These are phyloP conservation scores for Colletotrichum euphorbiae DNA, from an alignment of 2,329 filamentous ascomycete species.

Conservation along the genomic window DNA sequence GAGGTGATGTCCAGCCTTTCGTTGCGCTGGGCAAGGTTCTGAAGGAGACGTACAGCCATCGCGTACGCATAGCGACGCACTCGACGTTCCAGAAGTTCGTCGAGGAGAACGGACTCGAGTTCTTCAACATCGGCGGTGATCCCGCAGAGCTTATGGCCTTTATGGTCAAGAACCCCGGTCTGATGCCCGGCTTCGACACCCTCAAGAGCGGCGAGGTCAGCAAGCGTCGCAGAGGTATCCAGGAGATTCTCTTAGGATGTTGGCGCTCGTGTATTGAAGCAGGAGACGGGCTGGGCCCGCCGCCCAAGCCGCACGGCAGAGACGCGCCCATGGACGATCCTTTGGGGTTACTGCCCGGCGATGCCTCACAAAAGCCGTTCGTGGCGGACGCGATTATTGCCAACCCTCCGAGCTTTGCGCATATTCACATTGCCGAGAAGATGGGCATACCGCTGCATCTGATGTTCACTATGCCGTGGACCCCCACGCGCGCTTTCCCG, in stretches of 20 bases:
- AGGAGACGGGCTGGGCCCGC: constrained; percentile 72
- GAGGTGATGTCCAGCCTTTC: constrained; percentile 82
- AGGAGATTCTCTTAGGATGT: constrained; percentile 83
- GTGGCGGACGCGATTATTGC: constrained; percentile 86
- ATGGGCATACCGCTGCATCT: constrained; percentile 81
- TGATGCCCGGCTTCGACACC: constrained; percentile 85
- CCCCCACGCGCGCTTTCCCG: constrained; percentile 84
- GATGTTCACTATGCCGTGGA: constrained; percentile 98
- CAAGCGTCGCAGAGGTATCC: constrained; percentile 79
- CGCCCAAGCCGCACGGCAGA: constrained; percentile 57
- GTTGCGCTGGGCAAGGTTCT: constrained; percentile 75
- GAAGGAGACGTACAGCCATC: constrained; percentile 74
- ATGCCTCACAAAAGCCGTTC: constrained; percentile 69
- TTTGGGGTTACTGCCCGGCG: constrained; percentile 52
- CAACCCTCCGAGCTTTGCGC: constrained; percentile 82
- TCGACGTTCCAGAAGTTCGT: constrained; percentile 75
- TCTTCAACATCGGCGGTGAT: constrained; percentile 82
- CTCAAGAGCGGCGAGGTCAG: constrained; percentile 82
- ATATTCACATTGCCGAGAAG: constrained; percentile 81
- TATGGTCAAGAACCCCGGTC: constrained; percentile 89
- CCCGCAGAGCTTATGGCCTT: constrained; percentile 85
- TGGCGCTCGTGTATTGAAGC: constrained; percentile 89
- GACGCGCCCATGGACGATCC: constrained; percentile 65
- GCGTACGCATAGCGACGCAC: constrained; percentile 80
- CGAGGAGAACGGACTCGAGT: constrained; percentile 77